A percentile compares a stretch with the other conserved stretches of the same genome.
Evolutionary conservation across 352 stramenopile genomes (phyloP).

Genomic region (Globisporangium cederbergense): DNA sequence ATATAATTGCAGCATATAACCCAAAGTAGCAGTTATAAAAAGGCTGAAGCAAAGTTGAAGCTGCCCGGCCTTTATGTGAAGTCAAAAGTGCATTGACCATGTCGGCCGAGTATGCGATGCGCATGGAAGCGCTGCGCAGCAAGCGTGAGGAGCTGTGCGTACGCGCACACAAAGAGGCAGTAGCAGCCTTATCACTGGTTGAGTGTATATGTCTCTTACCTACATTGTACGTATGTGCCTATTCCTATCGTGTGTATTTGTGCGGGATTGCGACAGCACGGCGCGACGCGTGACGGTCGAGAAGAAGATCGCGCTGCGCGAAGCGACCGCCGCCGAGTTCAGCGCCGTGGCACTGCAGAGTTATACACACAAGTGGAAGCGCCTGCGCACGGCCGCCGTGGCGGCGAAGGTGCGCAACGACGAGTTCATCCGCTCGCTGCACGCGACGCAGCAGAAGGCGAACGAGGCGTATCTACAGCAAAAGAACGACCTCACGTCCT

Average conservation of each 20-base stretch:
- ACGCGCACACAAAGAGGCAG: neutral
- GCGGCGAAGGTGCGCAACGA: slow-evolving; percentile 57
- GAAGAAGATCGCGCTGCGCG: slow-evolving; percentile 63
- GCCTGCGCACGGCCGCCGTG: slow-evolving; percentile 33
- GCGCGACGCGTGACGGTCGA: slow-evolving; percentile 56
- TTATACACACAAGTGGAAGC: slow-evolving; percentile 61
- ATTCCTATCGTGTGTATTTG: slow-evolving; percentile 1
- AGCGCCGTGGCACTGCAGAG: slow-evolving; percentile 65
- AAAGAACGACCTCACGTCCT: slow-evolving; percentile 40
- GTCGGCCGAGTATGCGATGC: slow-evolving; percentile 54
- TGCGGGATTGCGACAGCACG: slow-evolving; percentile 27
- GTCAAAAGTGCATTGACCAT: slow-evolving; percentile 21
- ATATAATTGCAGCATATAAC: no score
- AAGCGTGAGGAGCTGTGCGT: slow-evolving; percentile 60
- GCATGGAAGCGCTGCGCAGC: slow-evolving; percentile 54
- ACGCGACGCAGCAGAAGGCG: slow-evolving; percentile 47
- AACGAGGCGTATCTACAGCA: slow-evolving; percentile 39
- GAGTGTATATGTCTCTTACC: neutral
- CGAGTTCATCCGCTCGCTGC: slow-evolving; percentile 50
- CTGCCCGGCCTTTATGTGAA: no score
- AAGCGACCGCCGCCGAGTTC: slow-evolving; percentile 76
- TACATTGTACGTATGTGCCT: no score
- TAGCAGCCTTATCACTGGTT: neutral
- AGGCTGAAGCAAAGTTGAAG: no score
- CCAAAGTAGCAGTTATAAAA: no score